A percentile compares a stretch with the other conserved stretches of the same genome.
Conservation (phyloP, 352 stramenopile genomes). For the Aphanomyces cochlioides region DNA sequence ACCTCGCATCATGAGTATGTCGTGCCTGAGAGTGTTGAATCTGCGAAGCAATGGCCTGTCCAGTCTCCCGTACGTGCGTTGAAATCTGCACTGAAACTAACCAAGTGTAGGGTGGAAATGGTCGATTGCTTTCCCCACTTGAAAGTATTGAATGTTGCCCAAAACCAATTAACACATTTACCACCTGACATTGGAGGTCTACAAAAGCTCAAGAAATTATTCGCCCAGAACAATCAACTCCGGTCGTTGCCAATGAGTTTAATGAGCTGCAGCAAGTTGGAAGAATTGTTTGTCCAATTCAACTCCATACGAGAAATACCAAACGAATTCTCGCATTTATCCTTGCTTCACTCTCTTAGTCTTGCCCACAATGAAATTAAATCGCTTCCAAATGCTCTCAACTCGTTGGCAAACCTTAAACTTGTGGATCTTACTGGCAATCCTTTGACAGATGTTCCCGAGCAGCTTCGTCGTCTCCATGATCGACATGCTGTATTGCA, state of each 20-base stretch:
- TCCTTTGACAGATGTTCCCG: slow-evolving; percentile 10
- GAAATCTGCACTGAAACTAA: neutral
- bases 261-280: slow-evolving; percentile 21
- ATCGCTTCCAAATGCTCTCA: slow-evolving; percentile 14
- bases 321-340: slow-evolving; percentile 21
- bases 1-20: neutral
- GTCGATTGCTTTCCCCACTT: slow-evolving; percentile 20
- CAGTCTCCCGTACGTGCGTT: slow-evolving; percentile 15
- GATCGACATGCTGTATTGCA: slow-evolving; percentile 25
- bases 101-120: slow-evolving; percentile 14
- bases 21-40: slow-evolving; percentile 17
- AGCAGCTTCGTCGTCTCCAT: slow-evolving; percentile 21
- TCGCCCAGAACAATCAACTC: slow-evolving; percentile 20
- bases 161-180: slow-evolving; percentile 19
- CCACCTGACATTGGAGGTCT: slow-evolving; percentile 24
- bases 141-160: slow-evolving; percentile 23
- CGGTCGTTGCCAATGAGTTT: slow-evolving; percentile 24
- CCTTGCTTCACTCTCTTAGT: slow-evolving; percentile 15
- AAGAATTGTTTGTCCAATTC: slow-evolving; percentile 26
- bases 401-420: slow-evolving; percentile 16
- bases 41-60: slow-evolving; percentile 19
- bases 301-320: slow-evolving; percentile 22
- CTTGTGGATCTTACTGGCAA: slow-evolving; percentile 28
- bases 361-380: slow-evolving; percentile 23
- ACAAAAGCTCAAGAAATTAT: slow-evolving; percentile 13